A percentile compares a stretch with the other conserved stretches of the same genome.
These are phyloP conservation scores for Calvatia gigantea DNA, from an alignment of 768 basidiomycete genomes.

Conservation along the genomic window DNA sequence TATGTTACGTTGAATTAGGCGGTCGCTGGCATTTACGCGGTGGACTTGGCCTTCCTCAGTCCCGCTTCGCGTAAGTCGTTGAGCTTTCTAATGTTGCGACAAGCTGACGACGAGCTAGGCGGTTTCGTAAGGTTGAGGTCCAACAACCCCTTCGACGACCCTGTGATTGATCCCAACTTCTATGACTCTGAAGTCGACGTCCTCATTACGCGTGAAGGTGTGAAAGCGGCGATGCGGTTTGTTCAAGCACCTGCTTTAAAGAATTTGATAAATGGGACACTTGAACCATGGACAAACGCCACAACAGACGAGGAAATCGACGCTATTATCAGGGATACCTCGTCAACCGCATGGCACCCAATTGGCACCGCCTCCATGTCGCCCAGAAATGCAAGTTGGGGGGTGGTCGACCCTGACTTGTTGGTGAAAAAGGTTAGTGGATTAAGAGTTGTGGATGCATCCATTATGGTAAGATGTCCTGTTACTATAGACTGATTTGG, in stretches of 20 bases:
- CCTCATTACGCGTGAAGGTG: constrained; percentile 17
- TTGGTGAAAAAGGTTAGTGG: constrained; percentile 32
- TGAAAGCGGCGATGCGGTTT: constrained; percentile 18
- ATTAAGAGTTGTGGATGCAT: constrained; percentile 27
- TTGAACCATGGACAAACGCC: neutral
- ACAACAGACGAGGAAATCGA: constrained; percentile 25
- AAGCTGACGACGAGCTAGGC: no score
- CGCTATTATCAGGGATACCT: constrained; percentile 20
- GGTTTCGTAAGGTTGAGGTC: constrained; percentile 29
- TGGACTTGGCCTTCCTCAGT: constrained; percentile 17
- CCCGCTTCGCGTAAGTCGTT: constrained; percentile 25
- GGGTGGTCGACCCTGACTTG: constrained; percentile 36
- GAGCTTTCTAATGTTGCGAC: neutral
- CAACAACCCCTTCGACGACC: constrained; percentile 36
- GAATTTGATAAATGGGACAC: constrained; percentile 12
- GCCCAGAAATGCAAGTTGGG: constrained; percentile 21
- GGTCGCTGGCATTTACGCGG: constrained; percentile 8
- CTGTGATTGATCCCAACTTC: constrained; percentile 36
- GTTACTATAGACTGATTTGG: no score
- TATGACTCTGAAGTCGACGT: constrained; percentile 22
- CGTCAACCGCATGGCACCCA: constrained; percentile 29
- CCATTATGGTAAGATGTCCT: constrained; percentile 4
- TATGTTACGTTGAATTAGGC: neutral
- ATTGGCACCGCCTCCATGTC: constrained; percentile 33
- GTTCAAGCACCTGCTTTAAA: constrained; percentile 17